Evolutionary conservation across 2,329 filamentous ascomycete species (phyloP).

Genomic region (Ciborinia camelliae): DNA sequence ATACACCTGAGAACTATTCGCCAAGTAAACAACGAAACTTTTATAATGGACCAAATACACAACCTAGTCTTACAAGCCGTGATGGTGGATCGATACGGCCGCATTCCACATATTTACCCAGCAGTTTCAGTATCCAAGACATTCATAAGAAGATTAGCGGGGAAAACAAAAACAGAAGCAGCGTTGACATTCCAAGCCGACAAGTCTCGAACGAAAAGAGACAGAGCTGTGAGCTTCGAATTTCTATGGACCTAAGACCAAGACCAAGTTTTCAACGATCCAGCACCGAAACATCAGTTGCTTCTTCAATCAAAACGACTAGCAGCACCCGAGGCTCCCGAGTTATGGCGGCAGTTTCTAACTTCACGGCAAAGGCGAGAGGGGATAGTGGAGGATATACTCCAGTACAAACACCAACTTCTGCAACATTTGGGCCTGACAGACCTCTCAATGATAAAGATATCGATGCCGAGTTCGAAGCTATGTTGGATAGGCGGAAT

Average conservation of each 20-base stretch:
- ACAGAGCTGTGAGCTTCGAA: constrained; percentile 9
- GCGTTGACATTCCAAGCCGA: constrained; percentile 30
- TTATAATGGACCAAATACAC: constrained; percentile 28
- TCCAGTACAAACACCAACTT: constrained; percentile 33
- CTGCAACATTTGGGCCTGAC: constrained; percentile 17
- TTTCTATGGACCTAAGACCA: constrained; percentile 6
- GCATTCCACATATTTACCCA: constrained; percentile 37
- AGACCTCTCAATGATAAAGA: constrained; percentile 48
- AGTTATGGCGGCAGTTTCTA: constrained; percentile 63
- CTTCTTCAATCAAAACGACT: constrained; percentile 33
- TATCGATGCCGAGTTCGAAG: constrained; percentile 57
- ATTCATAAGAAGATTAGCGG: constrained; percentile 33
- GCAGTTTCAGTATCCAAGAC: constrained; percentile 38
- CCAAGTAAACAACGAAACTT: constrained; percentile 36
- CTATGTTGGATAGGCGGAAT: constrained; percentile 77
- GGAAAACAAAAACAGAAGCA: constrained; percentile 29
- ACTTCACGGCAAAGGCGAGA: constrained; percentile 53
- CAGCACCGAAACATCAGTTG: constrained; percentile 31
- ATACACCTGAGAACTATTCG: constrained; percentile 36
- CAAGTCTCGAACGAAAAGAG: constrained; percentile 27
- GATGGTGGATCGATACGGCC: constrained; percentile 31
- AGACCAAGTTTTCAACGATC: constrained; percentile 32
- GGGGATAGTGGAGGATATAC: constrained; percentile 9
- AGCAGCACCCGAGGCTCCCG: constrained; percentile 49
- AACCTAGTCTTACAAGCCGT: constrained; percentile 31